phyloP scores from a whole-genome alignment of 257 asterid genomes.

The Solanum piurae region DNA sequence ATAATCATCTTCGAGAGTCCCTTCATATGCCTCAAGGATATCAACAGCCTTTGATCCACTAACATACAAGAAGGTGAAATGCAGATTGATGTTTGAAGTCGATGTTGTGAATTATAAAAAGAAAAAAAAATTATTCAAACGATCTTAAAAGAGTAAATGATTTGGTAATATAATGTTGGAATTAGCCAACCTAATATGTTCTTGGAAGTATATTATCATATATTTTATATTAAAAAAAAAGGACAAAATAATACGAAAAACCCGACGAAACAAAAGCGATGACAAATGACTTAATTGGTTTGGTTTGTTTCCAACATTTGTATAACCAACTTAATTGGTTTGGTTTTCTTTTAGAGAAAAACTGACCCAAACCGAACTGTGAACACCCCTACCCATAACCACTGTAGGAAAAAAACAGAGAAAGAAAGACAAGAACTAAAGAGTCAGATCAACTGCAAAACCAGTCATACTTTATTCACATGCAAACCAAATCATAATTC shows the following conservation, averaged over 20 bases:
- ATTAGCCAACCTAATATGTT: neutral
- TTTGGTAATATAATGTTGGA: neutral
- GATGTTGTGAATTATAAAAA: neutral
- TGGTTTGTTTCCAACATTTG: too few relatives aligned
- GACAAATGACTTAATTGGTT: neutral
- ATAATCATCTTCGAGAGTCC: constrained; percentile 94
- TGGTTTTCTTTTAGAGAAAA: neutral
- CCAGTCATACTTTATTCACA: neutral
- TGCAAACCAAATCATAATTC: neutral
- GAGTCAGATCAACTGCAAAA: neutral
- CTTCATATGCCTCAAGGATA: constrained; percentile 97
- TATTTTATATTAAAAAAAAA: neutral
- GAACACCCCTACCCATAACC: neutral
- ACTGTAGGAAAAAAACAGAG: neutral
- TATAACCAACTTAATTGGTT: neutral
- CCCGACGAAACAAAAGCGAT: neutral
- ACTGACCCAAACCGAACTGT: neutral
- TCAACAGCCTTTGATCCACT: constrained; percentile 96
- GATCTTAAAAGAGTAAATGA: neutral
- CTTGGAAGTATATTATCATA: neutral
- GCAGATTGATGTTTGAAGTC: neutral
- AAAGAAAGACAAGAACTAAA: neutral
- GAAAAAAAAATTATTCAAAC: neutral
- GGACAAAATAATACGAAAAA: neutral
- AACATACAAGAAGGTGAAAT: constrained; percentile 8